Conservation (phyloP, 768 basidiomycete genomes). For the Mycena pura region DNA sequence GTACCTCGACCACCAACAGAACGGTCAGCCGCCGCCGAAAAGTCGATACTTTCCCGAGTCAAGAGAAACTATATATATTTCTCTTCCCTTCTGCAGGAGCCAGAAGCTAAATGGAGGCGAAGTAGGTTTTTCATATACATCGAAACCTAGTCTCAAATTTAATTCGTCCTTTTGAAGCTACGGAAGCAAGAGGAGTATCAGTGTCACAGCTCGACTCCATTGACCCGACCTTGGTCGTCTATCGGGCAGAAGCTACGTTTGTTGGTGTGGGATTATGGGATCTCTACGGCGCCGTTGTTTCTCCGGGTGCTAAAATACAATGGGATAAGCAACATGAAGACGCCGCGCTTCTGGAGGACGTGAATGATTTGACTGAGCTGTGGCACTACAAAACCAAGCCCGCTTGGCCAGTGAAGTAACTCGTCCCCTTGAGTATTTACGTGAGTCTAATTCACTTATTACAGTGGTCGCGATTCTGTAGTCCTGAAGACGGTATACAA, state of each 20-base stretch:
- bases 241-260: constrained; percentile 95
- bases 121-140: constrained; percentile 57
- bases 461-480: constrained; percentile 87
- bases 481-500: constrained; percentile 97
- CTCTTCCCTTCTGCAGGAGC: constrained; percentile 94
- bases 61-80: constrained; percentile 97
- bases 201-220: constrained; percentile 97
- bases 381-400: constrained; percentile 94
- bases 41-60: constrained; percentile 85
- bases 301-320: constrained; percentile 78
- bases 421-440: constrained; percentile 2
- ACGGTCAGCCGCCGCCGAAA: constrained; percentile 70
- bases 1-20: constrained; percentile 47
- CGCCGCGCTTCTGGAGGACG: constrained; percentile 84
- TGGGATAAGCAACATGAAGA: constrained; percentile 95
- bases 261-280: constrained; percentile 98
- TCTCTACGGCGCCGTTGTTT: constrained; percentile 85
- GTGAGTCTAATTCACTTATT: constrained; percentile 24
- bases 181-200: constrained; percentile 89
- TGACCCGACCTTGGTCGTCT: constrained; percentile 95
- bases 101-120: constrained; percentile 95
- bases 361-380: constrained; percentile 88
- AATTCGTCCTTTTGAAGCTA: constrained; percentile 51
- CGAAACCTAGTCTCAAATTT: constrained; percentile 6
- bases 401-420: constrained; percentile 90